Base-by-base conservation (phyloP, 2,329 filamentous ascomycete genomes). In the Capronia americana region DNA sequence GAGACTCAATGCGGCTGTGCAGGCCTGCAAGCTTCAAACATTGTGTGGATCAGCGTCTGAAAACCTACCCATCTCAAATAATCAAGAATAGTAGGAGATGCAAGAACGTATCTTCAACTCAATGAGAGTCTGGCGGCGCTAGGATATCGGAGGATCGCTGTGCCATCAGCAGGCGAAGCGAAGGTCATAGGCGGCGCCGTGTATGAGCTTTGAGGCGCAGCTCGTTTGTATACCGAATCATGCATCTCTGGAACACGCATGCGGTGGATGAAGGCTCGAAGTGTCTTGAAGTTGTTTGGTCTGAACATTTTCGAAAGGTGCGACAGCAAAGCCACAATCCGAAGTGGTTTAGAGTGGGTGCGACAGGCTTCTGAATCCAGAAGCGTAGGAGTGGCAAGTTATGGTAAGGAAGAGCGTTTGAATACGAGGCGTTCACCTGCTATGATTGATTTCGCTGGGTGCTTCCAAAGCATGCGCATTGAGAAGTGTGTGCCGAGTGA, bases 281-380 rank as follows among this genome's bases (percentile, higher is more conserved):
- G 26, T 23, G 17, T 20, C 20, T 34, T 34, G 55, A 57, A 41
- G 55, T 20, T 57, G 53, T 55, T 55, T n/a, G 17, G 23, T 4
- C 24, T 34, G 11, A 28, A 34, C 12, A 24, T 34, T 20, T 3
- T 30, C 26, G 26, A 55, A 55, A 55, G 12, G 53, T 55, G 53
- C 53, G 53, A 32, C 53, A 34, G 28, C 53, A 30, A 17, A 55
- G 24, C 53, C 53, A 55, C 50, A 53, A n/a, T 53, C 50, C 24
- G 17, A 24, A 12, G 12, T 7, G 26, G 24, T 34, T 55, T 32
- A 5, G 53, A 11, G 53, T 34, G 53, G 28, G 38, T 17, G 38
- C 5, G 8, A n/a, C 17, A n/a, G 14, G 6, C 38, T n/a, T n/a
- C 17, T n/a, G 2, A 17, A 44, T n/a, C 17, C 5, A 8, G 38